A percentile compares a stretch with the other conserved stretches of the same genome.
phyloP scores from a whole-genome alignment of 2,329 filamentous ascomycete genomes.

The Aspergillus sp. region DNA sequence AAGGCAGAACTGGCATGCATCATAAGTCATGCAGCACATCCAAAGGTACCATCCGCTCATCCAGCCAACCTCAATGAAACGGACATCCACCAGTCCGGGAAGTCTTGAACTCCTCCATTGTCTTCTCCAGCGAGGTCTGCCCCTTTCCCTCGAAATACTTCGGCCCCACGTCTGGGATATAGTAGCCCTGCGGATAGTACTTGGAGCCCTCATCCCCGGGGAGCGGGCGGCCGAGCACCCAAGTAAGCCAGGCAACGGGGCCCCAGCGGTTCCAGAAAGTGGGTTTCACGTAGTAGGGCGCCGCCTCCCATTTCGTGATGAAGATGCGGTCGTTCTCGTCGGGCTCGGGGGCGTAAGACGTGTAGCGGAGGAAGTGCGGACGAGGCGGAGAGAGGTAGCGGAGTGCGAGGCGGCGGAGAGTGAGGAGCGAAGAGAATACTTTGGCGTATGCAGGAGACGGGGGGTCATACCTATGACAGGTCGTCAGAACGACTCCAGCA shows the following conservation, averaged over 20 bases:
- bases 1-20: background rate
- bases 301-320: constrained; percentile 46
- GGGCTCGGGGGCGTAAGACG: constrained; percentile 35
- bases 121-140: constrained; percentile 14
- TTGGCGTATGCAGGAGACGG: constrained; percentile 23
- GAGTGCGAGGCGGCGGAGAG: constrained; percentile 46
- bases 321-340: constrained; percentile 49
- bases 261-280: constrained; percentile 56
- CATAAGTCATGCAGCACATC: background rate
- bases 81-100: constrained; percentile 41
- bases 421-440: constrained; percentile 42
- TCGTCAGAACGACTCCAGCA: background rate
- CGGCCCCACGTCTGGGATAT: constrained; percentile 53
- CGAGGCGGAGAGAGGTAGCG: constrained; percentile 55
- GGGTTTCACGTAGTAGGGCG: constrained; percentile 56
- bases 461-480: constrained; percentile 27
- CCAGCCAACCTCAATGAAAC: constrained; percentile 28
- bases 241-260: constrained; percentile 43
- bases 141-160: constrained; percentile 45
- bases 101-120: constrained; percentile 36
- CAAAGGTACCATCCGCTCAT: background rate
- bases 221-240: constrained; percentile 37
- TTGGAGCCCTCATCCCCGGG: constrained; percentile 41
- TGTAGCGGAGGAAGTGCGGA: constrained; percentile 29
- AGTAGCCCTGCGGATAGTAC: constrained; percentile 42